Evolutionary conservation across 2,329 filamentous ascomycete genomes (phyloP).

Genomic region (Hypomyces rosellus): DNA sequence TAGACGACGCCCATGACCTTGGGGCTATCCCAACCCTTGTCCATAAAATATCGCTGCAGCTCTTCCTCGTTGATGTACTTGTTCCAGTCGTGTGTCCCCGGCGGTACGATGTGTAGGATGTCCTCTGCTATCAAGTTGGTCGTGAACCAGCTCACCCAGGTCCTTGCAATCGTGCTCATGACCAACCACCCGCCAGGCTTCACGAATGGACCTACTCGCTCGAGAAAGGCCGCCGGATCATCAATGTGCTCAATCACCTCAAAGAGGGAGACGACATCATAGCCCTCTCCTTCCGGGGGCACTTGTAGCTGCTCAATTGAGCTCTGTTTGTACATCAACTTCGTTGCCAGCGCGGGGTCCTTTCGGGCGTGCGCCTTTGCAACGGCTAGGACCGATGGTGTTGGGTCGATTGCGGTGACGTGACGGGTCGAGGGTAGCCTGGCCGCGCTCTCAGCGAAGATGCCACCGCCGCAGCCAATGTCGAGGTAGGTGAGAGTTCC

Average conservation of each 20-base stretch:
- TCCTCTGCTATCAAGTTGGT: conserved; percentile 92
- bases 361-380: conserved; percentile 68
- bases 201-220: conserved; percentile 65
- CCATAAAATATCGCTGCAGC: conserved; percentile 51
- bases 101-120: conserved; percentile 77
- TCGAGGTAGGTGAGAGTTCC: conserved; percentile 66
- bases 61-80: conserved; percentile 92
- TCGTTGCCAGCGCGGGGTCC: conserved; percentile 60
- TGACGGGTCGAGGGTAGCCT: conserved; percentile 55
- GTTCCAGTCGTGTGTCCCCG: conserved; percentile 90
- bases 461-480: conserved; percentile 91
- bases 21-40: conserved; percentile 52
- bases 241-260: conserved; percentile 94
- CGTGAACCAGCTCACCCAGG: conserved; percentile 81
- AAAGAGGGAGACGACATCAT: conserved; percentile 81
- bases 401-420: conserved; percentile 75
- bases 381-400: conserved; percentile 64
- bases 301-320: conserved; percentile 64
- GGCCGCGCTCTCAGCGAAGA: conserved; percentile 85
- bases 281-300: conserved; percentile 38
- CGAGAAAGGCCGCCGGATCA: conserved; percentile 66
- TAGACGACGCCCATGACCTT: conserved; percentile 78
- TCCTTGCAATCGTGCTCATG: conserved; percentile 85
- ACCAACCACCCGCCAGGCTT: conserved; percentile 90
- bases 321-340: conserved; percentile 67